Conservation (phyloP, 2,329 filamentous ascomycete genomes). For the Pseudogymnoascus sp. region DNA sequence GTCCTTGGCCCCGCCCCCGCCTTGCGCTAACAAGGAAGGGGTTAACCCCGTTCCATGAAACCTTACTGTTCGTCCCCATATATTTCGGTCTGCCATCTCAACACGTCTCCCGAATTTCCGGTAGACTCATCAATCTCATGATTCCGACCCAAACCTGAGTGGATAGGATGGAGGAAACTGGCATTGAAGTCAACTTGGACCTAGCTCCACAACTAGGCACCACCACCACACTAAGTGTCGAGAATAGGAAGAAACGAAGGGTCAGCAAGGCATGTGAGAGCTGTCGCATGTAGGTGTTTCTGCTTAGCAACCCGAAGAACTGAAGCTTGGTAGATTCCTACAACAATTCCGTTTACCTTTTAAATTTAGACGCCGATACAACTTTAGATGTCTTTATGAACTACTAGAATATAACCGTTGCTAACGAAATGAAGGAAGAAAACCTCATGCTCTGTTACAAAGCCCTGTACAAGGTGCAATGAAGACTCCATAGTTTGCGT, state of each 20-base stretch:
- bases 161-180: not conserved
- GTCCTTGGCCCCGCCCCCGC: not conserved
- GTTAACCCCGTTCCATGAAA: not conserved
- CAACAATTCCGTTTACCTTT: not conserved
- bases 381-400: not conserved
- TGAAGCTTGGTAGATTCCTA: not conserved
- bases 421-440: not conserved
- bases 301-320: not conserved
- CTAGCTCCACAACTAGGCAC: not conserved
- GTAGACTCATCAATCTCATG: not conserved
- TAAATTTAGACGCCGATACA: not conserved
- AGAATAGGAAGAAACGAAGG: constrained; percentile 11
- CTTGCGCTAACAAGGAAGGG: not conserved
- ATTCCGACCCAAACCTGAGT: not conserved
- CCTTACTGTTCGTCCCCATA: not conserved
- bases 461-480: constrained; percentile 2
- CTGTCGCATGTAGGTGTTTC: constrained; percentile 12
- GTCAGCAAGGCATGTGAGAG: constrained; percentile 15
- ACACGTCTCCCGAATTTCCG: not conserved
- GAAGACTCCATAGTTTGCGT: not conserved
- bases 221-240: not conserved
- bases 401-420: not conserved
- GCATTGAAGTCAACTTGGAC: not conserved
- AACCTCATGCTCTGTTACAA: not conserved
- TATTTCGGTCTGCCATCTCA: not conserved